A percentile compares a stretch with the other conserved stretches of the same genome.
Evolutionary conservation across 2,329 filamentous ascomycete genomes (phyloP).

Genomic region (Huntiella abstrusa): DNA sequence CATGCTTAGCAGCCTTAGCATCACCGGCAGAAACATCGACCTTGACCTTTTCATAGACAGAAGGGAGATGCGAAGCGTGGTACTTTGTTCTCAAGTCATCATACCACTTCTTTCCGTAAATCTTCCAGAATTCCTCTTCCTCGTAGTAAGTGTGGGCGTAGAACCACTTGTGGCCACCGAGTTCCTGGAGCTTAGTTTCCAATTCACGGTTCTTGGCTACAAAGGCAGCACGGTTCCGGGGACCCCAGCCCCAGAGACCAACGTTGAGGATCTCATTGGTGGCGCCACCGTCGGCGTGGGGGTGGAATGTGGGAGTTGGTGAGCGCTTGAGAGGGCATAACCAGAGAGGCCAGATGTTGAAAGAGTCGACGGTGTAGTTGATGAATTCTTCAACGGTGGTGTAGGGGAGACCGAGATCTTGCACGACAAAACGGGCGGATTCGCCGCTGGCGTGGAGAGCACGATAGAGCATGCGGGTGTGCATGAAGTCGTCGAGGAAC

Average conservation of each 20-base stretch:
- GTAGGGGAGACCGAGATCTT: conserved; percentile 45
- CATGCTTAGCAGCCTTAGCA: conserved; percentile 22
- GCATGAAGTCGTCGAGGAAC: conserved; percentile 53
- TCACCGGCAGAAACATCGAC: conserved; percentile 29
- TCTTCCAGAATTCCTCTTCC: conserved; percentile 49
- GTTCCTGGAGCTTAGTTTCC: conserved; percentile 46
- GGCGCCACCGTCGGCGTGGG: conserved; percentile 18
- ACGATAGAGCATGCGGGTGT: conserved; percentile 57
- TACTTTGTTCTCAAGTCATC: conserved; percentile 44
- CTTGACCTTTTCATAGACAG: conserved; percentile 52
- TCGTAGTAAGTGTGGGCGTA: conserved; percentile 75
- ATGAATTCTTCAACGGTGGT: conserved; percentile 31
- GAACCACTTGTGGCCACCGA: conserved; percentile 70
- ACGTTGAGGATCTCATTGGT: conserved; percentile 35
- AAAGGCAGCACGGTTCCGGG: conserved; percentile 36
- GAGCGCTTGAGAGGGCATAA: conserved; percentile 35
- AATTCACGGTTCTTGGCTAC: conserved; percentile 50
- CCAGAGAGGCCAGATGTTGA: conserved; percentile 42
- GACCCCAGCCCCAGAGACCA: conserved; percentile 66
- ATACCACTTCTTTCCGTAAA: conserved; percentile 43
- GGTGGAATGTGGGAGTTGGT: conserved; percentile 34
- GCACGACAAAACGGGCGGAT: conserved; percentile 45
- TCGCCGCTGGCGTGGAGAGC: conserved; percentile 50
- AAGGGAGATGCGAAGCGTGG: conserved; percentile 40
- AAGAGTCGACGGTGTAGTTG: conserved; percentile 31